A percentile compares a stretch with the other conserved stretches of the same genome.
Evolutionary conservation across 78 protist species (phyloP).

Genomic region (Chrysochromulina tobinii): DNA sequence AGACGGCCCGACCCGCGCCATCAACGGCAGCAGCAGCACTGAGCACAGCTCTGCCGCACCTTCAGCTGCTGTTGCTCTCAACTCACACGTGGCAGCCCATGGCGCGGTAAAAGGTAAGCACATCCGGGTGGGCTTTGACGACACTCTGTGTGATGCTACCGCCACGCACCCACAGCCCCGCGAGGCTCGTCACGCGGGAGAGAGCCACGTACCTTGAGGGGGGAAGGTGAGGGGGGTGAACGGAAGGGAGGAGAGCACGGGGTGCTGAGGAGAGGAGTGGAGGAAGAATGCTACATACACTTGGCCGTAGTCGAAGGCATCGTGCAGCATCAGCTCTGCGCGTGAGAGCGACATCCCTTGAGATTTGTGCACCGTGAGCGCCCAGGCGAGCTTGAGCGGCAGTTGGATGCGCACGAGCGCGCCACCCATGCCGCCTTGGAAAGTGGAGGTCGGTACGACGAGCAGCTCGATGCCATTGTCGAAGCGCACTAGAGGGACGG

Average conservation of each 20-base stretch:
- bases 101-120: not conserved
- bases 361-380: conserved; percentile 47
- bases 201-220: conserved; percentile 43
- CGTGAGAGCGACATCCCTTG: conserved; percentile 50
- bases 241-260: too few species aligned
- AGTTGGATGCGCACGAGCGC: conserved; percentile 6
- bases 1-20: too few species aligned
- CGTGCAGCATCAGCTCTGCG: conserved; percentile 3
- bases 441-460: not conserved
- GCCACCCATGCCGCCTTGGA: not conserved
- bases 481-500: not conserved
- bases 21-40: too few species aligned
- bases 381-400: conserved; percentile 60
- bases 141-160: not conserved
- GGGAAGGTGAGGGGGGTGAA: too few species aligned
- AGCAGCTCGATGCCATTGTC: not conserved
- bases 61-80: too few species aligned
- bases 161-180: conserved; percentile 5
- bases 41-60: too few species aligned
- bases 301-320: conserved; percentile 45
- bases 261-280: too few species aligned
- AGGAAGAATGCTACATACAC: not conserved
- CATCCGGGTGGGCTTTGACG: not conserved
- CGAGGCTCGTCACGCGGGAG: conserved; percentile 19
- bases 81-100: too few species aligned